phyloP scores from a whole-genome alignment of 495 filamentous ascomycete species.

The Talaromyces trachyspermus region DNA sequence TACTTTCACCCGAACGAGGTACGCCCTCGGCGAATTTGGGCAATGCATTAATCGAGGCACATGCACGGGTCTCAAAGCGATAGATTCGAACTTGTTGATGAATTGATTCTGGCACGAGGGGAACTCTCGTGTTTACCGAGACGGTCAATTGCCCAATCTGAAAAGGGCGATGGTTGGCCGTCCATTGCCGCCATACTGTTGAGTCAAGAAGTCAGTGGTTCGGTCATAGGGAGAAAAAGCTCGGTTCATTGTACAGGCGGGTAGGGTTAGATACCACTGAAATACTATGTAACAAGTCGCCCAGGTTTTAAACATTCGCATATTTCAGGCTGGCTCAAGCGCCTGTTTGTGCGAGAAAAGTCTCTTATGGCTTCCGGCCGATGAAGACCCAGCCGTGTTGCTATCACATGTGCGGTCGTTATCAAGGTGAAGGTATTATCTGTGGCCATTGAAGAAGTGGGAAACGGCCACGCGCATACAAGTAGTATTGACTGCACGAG shows the following conservation, averaged over 20 bases:
- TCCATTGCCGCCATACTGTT: slow-evolving; percentile 5
- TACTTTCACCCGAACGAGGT: neutral
- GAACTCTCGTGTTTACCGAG: slow-evolving; percentile 8
- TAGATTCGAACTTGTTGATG: slow-evolving; percentile 12
- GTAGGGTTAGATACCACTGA: slow-evolving; percentile 11
- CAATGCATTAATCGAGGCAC: neutral
- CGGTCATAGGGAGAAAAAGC: too few relatives aligned
- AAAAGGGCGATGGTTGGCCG: slow-evolving; percentile 2
- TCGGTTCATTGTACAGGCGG: too few relatives aligned
- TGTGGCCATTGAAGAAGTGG: slow-evolving; percentile 11
- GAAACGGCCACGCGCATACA: slow-evolving; percentile 15
- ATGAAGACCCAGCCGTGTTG: slow-evolving; percentile 12
- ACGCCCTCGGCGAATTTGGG: neutral
- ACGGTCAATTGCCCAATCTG: slow-evolving; percentile 9
- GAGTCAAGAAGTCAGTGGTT: neutral
- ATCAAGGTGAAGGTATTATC: slow-evolving; percentile 10
- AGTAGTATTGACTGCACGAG: slow-evolving; percentile 12
- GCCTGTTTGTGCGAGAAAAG: slow-evolving; percentile 11
- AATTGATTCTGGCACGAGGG: slow-evolving; percentile 3
- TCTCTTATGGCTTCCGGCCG: slow-evolving; percentile 13
- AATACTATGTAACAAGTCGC: slow-evolving; percentile 13
- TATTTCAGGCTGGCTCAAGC: slow-evolving; percentile 5
- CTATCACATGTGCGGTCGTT: slow-evolving; percentile 10
- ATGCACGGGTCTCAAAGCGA: slow-evolving; percentile 8
- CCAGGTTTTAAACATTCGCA: slow-evolving; percentile 12